Percentiles rank a stretch among this genome's conserved stretches.
phyloP scores from a whole-genome alignment of 176 grass and related monocot genomes.

The Cocos nucifera region DNA sequence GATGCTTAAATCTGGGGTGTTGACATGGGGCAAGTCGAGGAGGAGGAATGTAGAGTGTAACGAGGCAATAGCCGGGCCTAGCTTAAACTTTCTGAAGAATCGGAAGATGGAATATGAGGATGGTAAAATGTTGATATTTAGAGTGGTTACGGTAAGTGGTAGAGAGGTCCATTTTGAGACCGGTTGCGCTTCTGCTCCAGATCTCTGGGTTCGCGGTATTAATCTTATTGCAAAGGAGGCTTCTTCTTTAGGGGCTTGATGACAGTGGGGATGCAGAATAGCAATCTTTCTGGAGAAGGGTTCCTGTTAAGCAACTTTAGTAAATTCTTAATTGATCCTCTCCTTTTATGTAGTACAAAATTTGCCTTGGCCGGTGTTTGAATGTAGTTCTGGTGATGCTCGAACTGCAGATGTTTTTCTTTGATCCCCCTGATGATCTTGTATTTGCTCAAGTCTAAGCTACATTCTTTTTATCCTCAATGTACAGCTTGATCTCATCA shows the following conservation, averaged over 20 bases:
- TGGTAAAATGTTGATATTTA: slow-evolving; percentile 28
- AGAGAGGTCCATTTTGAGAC: slow-evolving; percentile 54
- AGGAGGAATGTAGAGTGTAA: slow-evolving; percentile 49
- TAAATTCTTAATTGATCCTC: no score
- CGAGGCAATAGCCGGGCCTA: slow-evolving; percentile 40
- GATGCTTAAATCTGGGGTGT: slow-evolving; percentile 42
- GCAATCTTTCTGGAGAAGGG: no score
- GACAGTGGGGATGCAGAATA: no score
- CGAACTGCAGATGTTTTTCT: no score
- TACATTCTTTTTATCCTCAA: no score
- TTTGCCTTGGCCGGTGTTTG: no score
- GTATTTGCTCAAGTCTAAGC: no score
- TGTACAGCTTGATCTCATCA: no score
- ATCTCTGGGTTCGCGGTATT: slow-evolving; percentile 52
- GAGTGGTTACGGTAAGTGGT: slow-evolving; percentile 33
- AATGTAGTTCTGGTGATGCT: no score
- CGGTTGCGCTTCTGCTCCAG: slow-evolving; percentile 15
- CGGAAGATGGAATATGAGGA: slow-evolving; percentile 10
- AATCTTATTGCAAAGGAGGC: slow-evolving; percentile 38
- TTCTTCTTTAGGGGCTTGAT: slow-evolving; percentile 5
- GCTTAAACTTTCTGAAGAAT: slow-evolving; percentile 32
- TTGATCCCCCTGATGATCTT: no score
- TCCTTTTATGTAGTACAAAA: no score
- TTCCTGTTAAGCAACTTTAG: no score
- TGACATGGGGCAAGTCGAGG: slow-evolving; percentile 37